Conservation (phyloP, 371 early-diverging fungal species). For the Blyttiomyces sp. region DNA sequence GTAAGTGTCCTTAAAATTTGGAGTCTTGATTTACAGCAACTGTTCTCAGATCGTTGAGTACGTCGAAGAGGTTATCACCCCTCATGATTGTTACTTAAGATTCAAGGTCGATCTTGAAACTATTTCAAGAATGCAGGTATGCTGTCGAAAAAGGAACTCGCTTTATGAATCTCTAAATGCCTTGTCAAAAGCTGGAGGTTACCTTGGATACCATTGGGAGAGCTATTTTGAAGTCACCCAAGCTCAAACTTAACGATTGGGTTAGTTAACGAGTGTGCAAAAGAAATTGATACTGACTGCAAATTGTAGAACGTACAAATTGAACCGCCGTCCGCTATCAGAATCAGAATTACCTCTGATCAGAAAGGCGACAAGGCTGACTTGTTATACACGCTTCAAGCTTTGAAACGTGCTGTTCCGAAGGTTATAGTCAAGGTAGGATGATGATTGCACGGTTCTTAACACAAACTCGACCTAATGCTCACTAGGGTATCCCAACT, state of each 20-base stretch:
- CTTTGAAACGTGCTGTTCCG: constrained; percentile 79
- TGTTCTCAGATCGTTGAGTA: constrained; percentile 68
- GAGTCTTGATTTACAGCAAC: not conserved
- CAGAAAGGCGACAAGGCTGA: constrained; percentile 52
- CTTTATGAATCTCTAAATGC: not conserved
- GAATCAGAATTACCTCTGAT: constrained; percentile 68
- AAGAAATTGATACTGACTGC: no score
- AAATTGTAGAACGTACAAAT: constrained; percentile 28
- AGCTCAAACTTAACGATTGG: constrained; percentile 75
- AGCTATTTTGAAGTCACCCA: constrained; percentile 76
- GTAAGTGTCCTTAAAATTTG: constrained; percentile 17
- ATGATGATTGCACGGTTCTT: no score
- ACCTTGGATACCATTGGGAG: constrained; percentile 64
- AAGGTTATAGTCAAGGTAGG: constrained; percentile 70
- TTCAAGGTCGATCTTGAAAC: constrained; percentile 80
- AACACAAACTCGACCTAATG: not conserved
- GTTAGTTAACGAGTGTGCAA: no score
- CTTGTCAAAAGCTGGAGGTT: constrained; percentile 67
- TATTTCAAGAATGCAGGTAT: constrained; percentile 65
- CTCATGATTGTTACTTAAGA: constrained; percentile 70
- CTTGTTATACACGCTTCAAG: constrained; percentile 68
- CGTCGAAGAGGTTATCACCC: constrained; percentile 85
- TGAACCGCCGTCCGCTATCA: constrained; percentile 69
- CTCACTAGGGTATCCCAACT: constrained; percentile 68
- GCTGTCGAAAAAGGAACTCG: constrained; percentile 1